phyloP scores from a whole-genome alignment of 305 asterid genomes.

The Coffea humblotiana region DNA sequence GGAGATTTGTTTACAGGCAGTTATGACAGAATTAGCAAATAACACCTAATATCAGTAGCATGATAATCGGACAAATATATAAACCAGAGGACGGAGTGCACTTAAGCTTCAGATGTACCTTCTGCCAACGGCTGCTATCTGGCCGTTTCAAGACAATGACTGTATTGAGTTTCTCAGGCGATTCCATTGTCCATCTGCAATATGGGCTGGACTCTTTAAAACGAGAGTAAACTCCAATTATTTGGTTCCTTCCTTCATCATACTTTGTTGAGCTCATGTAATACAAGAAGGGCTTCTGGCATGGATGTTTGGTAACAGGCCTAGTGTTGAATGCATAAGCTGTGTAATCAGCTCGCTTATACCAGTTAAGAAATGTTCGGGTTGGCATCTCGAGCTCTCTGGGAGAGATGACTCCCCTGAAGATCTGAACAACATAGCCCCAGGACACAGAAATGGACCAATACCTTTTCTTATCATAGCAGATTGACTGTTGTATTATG shows the following conservation, averaged over 20 bases:
- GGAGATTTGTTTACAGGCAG: background rate
- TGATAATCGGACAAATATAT: background rate
- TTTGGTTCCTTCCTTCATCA: constrained; percentile 55
- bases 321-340: constrained; percentile 95
- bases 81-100: background rate
- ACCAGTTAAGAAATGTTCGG: constrained; percentile 86
- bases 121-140: constrained; percentile 64
- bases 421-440: constrained; percentile 80
- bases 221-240: constrained; percentile 62
- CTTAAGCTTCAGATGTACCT: constrained; percentile 35
- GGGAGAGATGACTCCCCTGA: constrained; percentile 72
- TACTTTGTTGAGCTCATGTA: constrained; percentile 59
- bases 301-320: constrained; percentile 78
- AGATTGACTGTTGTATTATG: constrained; percentile 80
- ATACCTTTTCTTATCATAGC: constrained; percentile 63
- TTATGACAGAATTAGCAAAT: background rate
- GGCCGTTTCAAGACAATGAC: constrained; percentile 69
- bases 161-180: constrained; percentile 56
- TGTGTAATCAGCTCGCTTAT: constrained; percentile 70
- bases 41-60: background rate
- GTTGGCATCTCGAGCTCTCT: constrained; percentile 89
- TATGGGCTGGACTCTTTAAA: constrained; percentile 53
- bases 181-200: constrained; percentile 67
- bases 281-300: constrained; percentile 80
- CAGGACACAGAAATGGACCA: constrained; percentile 88